Base-by-base conservation (phyloP, 192 early-diverging fungal species). In the Spinellus fusiger region DNA sequence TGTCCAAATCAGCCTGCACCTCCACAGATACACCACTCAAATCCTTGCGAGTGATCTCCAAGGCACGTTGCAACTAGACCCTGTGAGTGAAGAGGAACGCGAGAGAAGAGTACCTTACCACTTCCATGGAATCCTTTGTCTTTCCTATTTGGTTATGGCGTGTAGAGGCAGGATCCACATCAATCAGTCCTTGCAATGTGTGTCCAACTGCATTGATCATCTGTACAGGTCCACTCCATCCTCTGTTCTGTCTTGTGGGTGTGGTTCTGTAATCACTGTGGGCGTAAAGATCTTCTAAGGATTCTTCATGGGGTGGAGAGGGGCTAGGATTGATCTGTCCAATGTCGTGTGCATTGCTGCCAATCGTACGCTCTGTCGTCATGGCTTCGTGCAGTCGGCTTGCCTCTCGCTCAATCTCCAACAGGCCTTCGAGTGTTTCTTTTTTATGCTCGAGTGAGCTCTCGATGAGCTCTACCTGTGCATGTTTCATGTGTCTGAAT, bases 171-270 rank as follows among this genome's bases (percentile, higher is more conserved):
- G 94, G 94, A 70, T 98, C 95, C 5, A 93, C 93, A 70, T 98
- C 95, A 74, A 98, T 94, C 61, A 98, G 84, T 0, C 92, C 91
- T 68, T 96, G 92, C 20, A 99, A 64, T 32, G 87, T 93, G 54
- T 85, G 80, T 40, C 82, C 77, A 9, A 84, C 59, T 0, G 80
- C 80, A 72, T 73, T 81, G 51, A 84, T 77, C 16, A 84, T 69
- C 27, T 77, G 75, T 31, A 78, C 68, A 4, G 72, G 61, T 5
- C 74, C 69, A 13, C 73, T 76, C 59, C 77, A 76, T 28, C 70
- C 60, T 54, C 68, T 73, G 5, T 33, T n/a, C 0, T 52, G 31
- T 54, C 44, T 65, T 25, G 48, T 20, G 7, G 44, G 35, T n/a
- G 58, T 29, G 16, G 62, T 55, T 20, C 62, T 63, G n/a, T 71